Base-by-base conservation (phyloP, 495 filamentous ascomycete genomes). In the Hypoxylon intermedium region DNA sequence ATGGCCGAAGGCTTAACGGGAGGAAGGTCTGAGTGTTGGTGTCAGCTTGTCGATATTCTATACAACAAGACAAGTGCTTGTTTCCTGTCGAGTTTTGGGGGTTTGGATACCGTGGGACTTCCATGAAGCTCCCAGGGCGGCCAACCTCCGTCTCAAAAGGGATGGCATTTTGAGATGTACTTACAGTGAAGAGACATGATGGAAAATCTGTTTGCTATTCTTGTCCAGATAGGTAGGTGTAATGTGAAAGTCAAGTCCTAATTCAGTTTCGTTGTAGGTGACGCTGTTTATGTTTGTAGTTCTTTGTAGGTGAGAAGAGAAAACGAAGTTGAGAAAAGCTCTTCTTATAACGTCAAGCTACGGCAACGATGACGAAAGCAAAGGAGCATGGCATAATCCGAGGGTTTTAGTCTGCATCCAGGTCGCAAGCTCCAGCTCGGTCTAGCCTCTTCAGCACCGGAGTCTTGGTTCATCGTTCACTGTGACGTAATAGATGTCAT, bases 1-100 rank as follows among this genome's bases (percentile, higher is more conserved):
- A 98, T 96, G 59, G 94, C 94, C 44, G 93, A 97, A 44, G 94
- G 94, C 87, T 97, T 98, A 68, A 98, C 94, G 37, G 94, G 83
- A 65, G 94, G 94, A 57, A 98, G 86, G 71, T 97, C 91, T 96
- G 68, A 1, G 15, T 1, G 16, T 36, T 28, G 6, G 3, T 52
- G 55, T 77, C 53, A 74, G 68, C 43, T 48, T 26, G 36, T n/a
- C 15, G 30, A 46, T 42, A 20, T 26, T 58, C n/a, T n/a, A n/a
- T n/a, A n/a, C n/a, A n/a, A n/a, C n/a, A n/a, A n/a, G n/a, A n/a
- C n/a, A n/a, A n/a, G n/a, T n/a, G n/a, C n/a, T n/a, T n/a, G n/a
- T n/a, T n/a, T n/a, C n/a, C n/a, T n/a, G n/a, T n/a, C n/a, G n/a
- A n/a, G n/a, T n/a, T n/a, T n/a, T n/a, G n/a, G n/a, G n/a, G n/a